These are phyloP conservation scores for Pestalotiopsis sp. DNA, from an alignment of 2,329 filamentous ascomycete species.

Conservation along the genomic window DNA sequence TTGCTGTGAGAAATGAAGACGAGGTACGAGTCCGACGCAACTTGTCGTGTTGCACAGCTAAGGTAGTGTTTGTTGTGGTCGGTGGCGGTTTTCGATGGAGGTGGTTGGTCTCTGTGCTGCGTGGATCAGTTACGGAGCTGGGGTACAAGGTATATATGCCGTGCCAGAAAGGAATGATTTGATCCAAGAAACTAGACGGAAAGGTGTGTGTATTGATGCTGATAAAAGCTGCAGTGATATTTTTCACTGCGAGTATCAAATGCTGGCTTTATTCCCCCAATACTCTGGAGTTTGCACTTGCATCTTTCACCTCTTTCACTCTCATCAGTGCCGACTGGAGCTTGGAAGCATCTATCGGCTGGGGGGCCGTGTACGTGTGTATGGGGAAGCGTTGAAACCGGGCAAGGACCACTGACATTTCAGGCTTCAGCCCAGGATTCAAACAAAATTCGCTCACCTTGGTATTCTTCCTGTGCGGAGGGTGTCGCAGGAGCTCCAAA, in stretches of 20 bases:
- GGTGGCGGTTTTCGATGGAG: slow-evolving; percentile 4
- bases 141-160: neutral
- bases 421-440: neutral
- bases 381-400: neutral
- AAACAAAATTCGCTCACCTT: neutral
- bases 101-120: neutral
- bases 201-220: neutral
- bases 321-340: neutral
- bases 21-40: neutral
- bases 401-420: neutral
- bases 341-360: neutral
- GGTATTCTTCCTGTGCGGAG: neutral
- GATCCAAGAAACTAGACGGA: neutral
- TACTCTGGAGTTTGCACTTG: neutral
- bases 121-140: neutral
- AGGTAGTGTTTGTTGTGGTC: neutral
- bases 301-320: neutral
- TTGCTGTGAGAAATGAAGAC: neutral
- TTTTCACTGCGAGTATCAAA: neutral
- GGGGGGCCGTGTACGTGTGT: neutral
- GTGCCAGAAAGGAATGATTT: neutral
- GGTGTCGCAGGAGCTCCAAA: neutral
- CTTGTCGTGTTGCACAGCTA: neutral
- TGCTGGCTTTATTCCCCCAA: neutral
- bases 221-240: neutral